Base-by-base conservation (phyloP, 495 filamentous ascomycete genomes). In the Lophiotrema nucula region DNA sequence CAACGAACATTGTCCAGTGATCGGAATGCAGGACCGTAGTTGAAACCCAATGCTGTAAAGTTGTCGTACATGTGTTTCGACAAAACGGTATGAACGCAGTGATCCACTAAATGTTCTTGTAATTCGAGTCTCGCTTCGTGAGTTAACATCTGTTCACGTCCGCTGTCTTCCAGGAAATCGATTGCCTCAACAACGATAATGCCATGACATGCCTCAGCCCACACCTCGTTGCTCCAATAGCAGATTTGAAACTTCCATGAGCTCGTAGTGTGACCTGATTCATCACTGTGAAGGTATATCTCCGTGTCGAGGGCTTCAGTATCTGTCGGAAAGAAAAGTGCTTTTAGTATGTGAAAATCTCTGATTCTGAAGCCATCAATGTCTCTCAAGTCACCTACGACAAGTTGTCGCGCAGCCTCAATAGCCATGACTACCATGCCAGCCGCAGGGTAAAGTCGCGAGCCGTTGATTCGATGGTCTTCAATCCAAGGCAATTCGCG, bases 381-480 rank as follows among this genome's bases (percentile, higher is more conserved):
- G 8, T 35, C 31, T 15, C 31, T 15, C 31, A n/a, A n/a, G n/a
- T n/a, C n/a, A n/a, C 15, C 31, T 35, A 15, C 31, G 31, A 15
- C 8, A 35, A 35, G 39, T 43, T 43, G 39, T 6, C 19, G 10
- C 5, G 43, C 57, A 2, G 19, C 49, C 18, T 60, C 26, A 2
- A 60, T 13, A n/a, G 48, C 56, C 57, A 55, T 47, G 10, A 24
- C 23, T 4, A 47, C n/a, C 45, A 52, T 51, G 1, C 55, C 55
- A 8, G 55, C 55, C 21, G 46, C 55, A 4, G 55, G 55, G 25
- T 41, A 51, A 19, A 58, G 13, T 12, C 25, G 19, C 13, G 33
- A 43, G 2, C 35, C 55, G 22, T 43, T 43, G n/a, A 58, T 52
- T 18, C 12, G 16, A 48, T 47, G 42, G 21, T 47, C 26, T 8